Conservation (phyloP, 129 eudicot genomes). For the Dittrichia graveolens region DNA sequence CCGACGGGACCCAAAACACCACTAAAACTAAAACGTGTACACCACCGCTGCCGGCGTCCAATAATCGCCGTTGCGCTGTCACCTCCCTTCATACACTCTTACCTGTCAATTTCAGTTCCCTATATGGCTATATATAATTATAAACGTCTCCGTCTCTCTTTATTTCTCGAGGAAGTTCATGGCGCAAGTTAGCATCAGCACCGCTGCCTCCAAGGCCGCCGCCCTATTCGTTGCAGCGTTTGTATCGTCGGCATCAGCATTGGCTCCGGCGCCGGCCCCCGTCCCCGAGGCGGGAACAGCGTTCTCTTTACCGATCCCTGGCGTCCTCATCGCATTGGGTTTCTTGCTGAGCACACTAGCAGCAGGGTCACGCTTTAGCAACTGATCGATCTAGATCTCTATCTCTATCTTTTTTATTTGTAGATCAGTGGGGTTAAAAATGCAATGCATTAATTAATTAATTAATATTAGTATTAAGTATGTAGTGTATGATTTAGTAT, state of each 20-base stretch:
- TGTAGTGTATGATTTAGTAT: no score
- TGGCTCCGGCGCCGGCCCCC: constrained; percentile 49
- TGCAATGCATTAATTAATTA: no score
- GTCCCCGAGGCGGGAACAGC: constrained; percentile 56
- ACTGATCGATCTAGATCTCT: constrained; percentile 14
- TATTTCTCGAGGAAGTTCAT: constrained; percentile 8
- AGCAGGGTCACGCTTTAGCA: constrained; percentile 12
- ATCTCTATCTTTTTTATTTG: not conserved
- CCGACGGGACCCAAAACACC: constrained; percentile 11
- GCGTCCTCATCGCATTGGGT: constrained; percentile 26
- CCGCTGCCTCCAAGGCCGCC: not conserved
- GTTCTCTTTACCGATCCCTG: constrained; percentile 37
- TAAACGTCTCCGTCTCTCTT: constrained; percentile 9
- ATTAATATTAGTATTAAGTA: no score
- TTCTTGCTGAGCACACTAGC: constrained; percentile 37
- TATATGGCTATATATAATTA: not conserved
- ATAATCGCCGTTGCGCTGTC: constrained; percentile 27
- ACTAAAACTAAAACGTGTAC: constrained; percentile 28
- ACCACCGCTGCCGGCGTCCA: constrained; percentile 16
- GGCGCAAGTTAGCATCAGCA: constrained; percentile 33
- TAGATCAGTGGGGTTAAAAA: no score
- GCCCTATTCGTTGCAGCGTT: constrained; percentile 32
- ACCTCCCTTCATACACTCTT: constrained; percentile 1
- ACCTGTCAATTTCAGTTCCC: not conserved
- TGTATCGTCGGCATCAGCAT: constrained; percentile 25